Evolutionary conservation across 257 asterid genomes (phyloP), one percentile per base, ranked within the genome.

Genomic region (Solanum rostratum): DNA sequence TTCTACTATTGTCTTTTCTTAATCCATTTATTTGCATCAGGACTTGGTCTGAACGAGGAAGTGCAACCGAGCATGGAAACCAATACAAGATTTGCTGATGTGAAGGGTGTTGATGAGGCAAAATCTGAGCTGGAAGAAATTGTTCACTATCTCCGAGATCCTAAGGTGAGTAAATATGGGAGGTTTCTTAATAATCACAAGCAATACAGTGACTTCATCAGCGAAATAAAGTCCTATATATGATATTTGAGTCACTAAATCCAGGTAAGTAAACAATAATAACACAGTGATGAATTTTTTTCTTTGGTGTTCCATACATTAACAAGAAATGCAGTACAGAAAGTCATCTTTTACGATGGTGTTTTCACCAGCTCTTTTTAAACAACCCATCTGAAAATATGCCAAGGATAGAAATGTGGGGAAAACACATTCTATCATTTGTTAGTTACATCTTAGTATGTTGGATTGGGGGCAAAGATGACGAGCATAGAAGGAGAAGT

Each of bases 41-140:
- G 97, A 82, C 96, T 95, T 86, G 98, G 97, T 86, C 89, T 95
- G 60, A 95, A 94, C 68, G 99, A 95, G 87, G 98, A 93, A 88
- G 98, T 95, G 82, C 97, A 92, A 66, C 97, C 99, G 53, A 95
- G 84, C 84, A 86, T 93, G 93, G 98, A 93, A 87, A 91, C 97
- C 57, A 90, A 85, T 84, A 96, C 98, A 52, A 96, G 94, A 87
- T 95, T 95, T 86, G 88, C 95, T 88, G 98, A 95, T 80, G 98
- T 96, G 53, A 96, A 96, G 89, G 99, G 99, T 83, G 98, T 96
- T 69, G 99, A 96, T 84, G 99, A 96, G 91, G 99, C 98, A 76
- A 96, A 95, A 90, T 76, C 92, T 76, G 98, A 96, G 89, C 93
- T 96, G 86, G 98, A 96, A 90, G 99, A 96, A 91, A 96, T 96